Conservation (phyloP, 2,329 filamentous ascomycete species). For the Aspergillus tubingensis region DNA sequence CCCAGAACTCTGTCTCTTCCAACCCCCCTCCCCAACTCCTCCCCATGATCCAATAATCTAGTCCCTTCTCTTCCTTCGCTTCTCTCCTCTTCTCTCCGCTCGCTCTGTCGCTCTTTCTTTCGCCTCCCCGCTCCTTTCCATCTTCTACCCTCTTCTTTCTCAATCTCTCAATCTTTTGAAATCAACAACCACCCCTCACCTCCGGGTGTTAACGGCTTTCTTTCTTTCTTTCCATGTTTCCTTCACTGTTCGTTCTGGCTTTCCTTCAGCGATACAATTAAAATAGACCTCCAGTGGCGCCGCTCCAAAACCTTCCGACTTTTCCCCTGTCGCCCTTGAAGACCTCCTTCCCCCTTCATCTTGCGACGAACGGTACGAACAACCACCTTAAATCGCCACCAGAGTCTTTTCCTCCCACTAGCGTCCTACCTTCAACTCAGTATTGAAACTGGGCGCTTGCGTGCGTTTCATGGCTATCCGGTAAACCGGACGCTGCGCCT, state of each 20-base stretch:
- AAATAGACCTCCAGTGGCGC: conserved; percentile 4
- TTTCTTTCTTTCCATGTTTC: background rate
- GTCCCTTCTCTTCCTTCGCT: background rate
- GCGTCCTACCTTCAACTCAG: background rate
- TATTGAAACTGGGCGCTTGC: background rate
- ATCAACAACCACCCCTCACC: background rate
- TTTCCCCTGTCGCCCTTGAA: background rate
- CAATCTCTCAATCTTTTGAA: background rate
- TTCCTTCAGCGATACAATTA: background rate
- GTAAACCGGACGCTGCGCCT: background rate
- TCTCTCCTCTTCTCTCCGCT: background rate
- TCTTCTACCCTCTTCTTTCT: background rate
- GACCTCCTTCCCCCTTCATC: background rate
- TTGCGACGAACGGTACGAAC: conserved; percentile 1
- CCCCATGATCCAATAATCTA: too few species aligned
- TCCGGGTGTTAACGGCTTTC: background rate
- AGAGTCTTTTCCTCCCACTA: background rate
- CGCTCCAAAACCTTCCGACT: background rate
- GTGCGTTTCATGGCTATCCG: background rate
- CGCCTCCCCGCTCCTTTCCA: background rate
- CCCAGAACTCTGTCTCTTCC: too few species aligned
- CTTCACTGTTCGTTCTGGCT: background rate
- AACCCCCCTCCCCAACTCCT: too few species aligned
- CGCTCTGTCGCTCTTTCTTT: background rate
- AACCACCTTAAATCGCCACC: background rate